Percentiles rank a stretch among this genome's conserved stretches.
Conservation (phyloP, 306 rosid genomes). For the Fragaria iinumae region DNA sequence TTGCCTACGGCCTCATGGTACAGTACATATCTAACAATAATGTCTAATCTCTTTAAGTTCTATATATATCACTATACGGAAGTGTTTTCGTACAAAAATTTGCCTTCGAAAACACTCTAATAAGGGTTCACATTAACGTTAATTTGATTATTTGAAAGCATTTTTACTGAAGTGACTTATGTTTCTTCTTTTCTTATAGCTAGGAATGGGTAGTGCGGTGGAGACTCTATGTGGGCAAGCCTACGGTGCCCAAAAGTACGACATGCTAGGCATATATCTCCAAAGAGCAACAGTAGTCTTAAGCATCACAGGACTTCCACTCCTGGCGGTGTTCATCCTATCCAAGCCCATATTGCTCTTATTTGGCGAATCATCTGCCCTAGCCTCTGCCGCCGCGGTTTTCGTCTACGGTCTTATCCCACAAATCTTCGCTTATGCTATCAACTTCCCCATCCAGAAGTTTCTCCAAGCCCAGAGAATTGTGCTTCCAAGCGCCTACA, state of each 20-base stretch:
- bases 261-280: conserved; percentile 66
- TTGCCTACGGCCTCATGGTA: conserved; percentile 81
- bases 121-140: too few relatives aligned
- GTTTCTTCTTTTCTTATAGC: conserved; percentile 20
- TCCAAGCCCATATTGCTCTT: conserved; percentile 43
- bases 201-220: conserved; percentile 90
- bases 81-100: not conserved
- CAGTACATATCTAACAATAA: not conserved
- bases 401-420: conserved; percentile 76
- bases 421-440: conserved; percentile 67
- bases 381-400: conserved; percentile 50
- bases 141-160: too few relatives aligned
- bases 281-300: conserved; percentile 56
- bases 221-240: conserved; percentile 85
- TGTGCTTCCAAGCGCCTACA: conserved; percentile 57
- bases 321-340: conserved; percentile 42
- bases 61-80: not conserved
- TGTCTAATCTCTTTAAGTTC: not conserved
- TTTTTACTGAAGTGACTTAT: too few relatives aligned
- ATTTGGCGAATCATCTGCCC: conserved; percentile 31
- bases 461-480: conserved; percentile 75
- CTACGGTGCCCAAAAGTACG: conserved; percentile 55
- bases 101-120: not conserved
- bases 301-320: conserved; percentile 44
- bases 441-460: conserved; percentile 79